Evolutionary conservation across 2,329 filamentous ascomycete species (phyloP).

Genomic region (Colletotrichum kahawae): DNA sequence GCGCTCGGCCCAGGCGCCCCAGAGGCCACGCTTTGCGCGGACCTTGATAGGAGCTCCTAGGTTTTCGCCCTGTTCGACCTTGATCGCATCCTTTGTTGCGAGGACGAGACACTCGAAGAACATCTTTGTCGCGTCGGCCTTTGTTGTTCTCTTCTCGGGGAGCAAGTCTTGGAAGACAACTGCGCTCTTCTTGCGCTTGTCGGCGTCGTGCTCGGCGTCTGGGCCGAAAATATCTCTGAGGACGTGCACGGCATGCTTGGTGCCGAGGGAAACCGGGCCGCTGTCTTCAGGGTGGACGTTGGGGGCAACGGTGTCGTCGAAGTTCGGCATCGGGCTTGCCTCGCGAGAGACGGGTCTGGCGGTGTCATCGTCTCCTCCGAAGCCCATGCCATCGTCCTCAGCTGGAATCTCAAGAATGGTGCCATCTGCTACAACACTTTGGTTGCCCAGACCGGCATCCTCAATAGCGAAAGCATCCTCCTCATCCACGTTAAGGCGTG

Average conservation of each 20-base stretch:
- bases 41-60: conserved; percentile 84
- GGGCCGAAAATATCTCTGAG: conserved; percentile 86
- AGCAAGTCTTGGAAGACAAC: conserved; percentile 92
- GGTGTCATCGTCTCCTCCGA: conserved; percentile 51
- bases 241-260: conserved; percentile 94
- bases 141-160: conserved; percentile 79
- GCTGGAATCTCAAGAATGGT: conserved; percentile 70
- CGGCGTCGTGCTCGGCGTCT: conserved; percentile 70
- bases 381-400: conserved; percentile 54
- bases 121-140: conserved; percentile 97
- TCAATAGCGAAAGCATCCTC: conserved; percentile 62
- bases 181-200: conserved; percentile 74
- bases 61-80: conserved; percentile 83
- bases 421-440: conserved; percentile 58
- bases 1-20: conserved; percentile 93
- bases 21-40: conserved; percentile 90
- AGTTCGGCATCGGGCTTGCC: conserved; percentile 60
- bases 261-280: conserved; percentile 87
- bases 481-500: conserved; percentile 71
- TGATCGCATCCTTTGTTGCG: conserved; percentile 97
- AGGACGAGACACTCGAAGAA: conserved; percentile 97
- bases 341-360: conserved; percentile 42
- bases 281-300: conserved; percentile 82
- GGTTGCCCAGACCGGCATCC: conserved; percentile 58
- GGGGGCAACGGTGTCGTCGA: conserved; percentile 80